These are phyloP conservation scores for Agroathelia rolfsii DNA, from an alignment of 1,284 basidiomycete species.

Conservation along the genomic window DNA sequence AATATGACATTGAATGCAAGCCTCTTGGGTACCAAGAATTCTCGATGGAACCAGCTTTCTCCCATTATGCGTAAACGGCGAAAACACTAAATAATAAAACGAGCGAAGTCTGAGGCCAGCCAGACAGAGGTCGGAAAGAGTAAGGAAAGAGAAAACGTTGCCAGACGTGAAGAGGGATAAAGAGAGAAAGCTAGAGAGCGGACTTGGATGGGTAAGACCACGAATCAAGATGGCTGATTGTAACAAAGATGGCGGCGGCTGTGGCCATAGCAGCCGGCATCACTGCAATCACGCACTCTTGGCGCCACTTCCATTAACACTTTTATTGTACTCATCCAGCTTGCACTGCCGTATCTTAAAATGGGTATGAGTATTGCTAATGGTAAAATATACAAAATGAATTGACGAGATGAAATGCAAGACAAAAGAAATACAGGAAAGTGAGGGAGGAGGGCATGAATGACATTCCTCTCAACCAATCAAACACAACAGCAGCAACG, in stretches of 20 bases:
- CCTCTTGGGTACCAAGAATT: conserved; percentile 52
- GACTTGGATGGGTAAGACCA: conserved; percentile 14
- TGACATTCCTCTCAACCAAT: too few species aligned
- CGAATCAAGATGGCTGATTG: neutral
- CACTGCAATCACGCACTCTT: neutral
- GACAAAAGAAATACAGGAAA: too few species aligned
- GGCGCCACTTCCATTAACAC: conserved; percentile 1
- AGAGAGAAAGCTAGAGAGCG: conserved; percentile 17
- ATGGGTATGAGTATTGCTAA: too few species aligned
- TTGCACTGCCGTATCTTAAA: too few species aligned
- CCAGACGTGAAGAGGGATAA: conserved; percentile 15
- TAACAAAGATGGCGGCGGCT: conserved; percentile 3
- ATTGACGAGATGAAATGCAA: too few species aligned
- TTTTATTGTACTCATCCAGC: too few species aligned
- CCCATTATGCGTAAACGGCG: conserved; percentile 34
- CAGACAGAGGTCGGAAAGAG: conserved; percentile 31
- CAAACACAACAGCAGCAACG: too few species aligned
- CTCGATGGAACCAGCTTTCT: conserved; percentile 60
- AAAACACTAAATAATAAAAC: conserved; percentile 18
- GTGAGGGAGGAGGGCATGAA: too few species aligned
- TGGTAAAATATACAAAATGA: too few species aligned
- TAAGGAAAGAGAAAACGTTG: conserved; percentile 17
- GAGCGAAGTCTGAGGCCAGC: conserved; percentile 37
- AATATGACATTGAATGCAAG: conserved; percentile 69
- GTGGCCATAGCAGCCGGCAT: conserved; percentile 14